A percentile compares a stretch with the other conserved stretches of the same genome.
Conservation (phyloP, 2,329 filamentous ascomycete species). For the Aspergillus vadensis region DNA sequence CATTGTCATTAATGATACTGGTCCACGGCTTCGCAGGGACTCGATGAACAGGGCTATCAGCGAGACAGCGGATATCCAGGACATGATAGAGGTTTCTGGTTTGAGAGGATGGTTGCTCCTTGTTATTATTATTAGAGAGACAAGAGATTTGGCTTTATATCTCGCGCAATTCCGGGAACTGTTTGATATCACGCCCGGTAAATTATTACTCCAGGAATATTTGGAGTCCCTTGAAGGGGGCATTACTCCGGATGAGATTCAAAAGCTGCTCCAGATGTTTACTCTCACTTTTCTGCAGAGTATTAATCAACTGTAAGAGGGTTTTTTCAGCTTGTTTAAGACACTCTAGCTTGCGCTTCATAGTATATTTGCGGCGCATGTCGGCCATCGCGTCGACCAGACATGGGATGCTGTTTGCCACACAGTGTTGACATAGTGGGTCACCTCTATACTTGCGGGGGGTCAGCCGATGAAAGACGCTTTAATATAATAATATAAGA, state of each 20-base stretch:
- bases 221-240: constrained; percentile 26
- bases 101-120: background rate
- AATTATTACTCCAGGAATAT: constrained; percentile 23
- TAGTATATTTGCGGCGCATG: constrained; percentile 29
- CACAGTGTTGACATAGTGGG: constrained; percentile 31
- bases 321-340: constrained; percentile 22
- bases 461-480: background rate
- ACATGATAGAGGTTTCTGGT: constrained; percentile 14
- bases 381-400: constrained; percentile 30
- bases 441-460: constrained; percentile 28
- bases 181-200: constrained; percentile 13
- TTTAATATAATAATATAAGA: background rate
- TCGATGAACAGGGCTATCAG: constrained; percentile 20
- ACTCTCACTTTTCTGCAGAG: constrained; percentile 22
- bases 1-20: too few relatives aligned
- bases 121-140: constrained; percentile 11
- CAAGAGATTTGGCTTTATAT: constrained; percentile 15
- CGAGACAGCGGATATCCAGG: constrained; percentile 28
- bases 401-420: constrained; percentile 28
- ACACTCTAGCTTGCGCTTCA: constrained; percentile 26
- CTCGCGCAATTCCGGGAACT: constrained; percentile 19
- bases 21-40: too few relatives aligned
- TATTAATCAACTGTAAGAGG: constrained; percentile 21
- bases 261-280: constrained; percentile 24
- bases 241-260: constrained; percentile 28